Base-by-base conservation (phyloP, 2,329 filamentous ascomycete species). In the Fusarium guadeloupense region DNA sequence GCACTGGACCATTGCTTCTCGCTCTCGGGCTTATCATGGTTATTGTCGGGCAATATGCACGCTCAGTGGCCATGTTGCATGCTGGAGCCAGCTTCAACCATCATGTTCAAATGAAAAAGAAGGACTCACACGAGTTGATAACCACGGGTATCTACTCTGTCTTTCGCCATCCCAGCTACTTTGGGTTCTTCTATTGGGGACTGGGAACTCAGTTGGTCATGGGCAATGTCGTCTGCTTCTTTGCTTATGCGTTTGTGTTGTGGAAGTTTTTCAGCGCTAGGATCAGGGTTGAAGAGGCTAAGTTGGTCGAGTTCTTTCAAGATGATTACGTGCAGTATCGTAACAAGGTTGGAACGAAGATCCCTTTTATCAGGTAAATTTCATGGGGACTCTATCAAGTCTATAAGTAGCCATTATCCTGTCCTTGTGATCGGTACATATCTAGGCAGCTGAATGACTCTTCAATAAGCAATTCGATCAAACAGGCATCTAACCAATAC, bases 171-270 rank as follows among this genome's bases (percentile, higher is more conserved):
- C 95, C 95, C 12, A 90, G 90, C 55, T 99, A 99, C 77, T 97
- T 98, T 79, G 95, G 94, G 4, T 99, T 97, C 80, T 99, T 97
- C 77, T 98, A 93, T 88, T 99, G 94, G 94, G 92, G 91, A 0
- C 72, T 98, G n/a, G 95, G 95, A 6, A 97, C 93, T 12, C 95
- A 99, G 80, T 72, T 98, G 37, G 86, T 96, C 49, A 81, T 97
- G 62, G 94, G 94, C 16, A 99, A 99, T 76, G 77, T 84, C 9
- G 64, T 96, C 3, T 96, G 92, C 73, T 86, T 96, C 53, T 66
- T 88, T 7, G 90, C 77, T 3, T 98, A 96, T 78, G 77, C 85
- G 0, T 74, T 83, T 8, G 89, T 96, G 14, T 75, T 99, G 66
- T 97, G 92, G 92, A 82, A 79, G 57, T 99, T 99, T 75, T 99